phyloP scores from a whole-genome alignment of 2,329 filamentous ascomycete species.

The Lasiodiplodia theobromae region DNA sequence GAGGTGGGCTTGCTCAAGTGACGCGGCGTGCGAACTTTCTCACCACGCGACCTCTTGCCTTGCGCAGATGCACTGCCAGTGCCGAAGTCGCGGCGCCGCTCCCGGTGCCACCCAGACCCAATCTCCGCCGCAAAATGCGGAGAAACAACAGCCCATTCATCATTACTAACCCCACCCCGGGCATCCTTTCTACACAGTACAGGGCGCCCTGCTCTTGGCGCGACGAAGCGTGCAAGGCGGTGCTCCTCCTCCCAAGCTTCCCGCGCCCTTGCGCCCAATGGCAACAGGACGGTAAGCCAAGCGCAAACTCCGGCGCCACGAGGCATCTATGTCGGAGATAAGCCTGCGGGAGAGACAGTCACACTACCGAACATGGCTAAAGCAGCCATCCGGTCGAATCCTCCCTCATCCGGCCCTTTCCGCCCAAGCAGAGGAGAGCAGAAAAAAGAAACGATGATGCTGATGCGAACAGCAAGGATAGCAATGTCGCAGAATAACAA shows the following conservation, averaged over 20 bases:
- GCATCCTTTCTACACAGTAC: no score
- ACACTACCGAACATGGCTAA: neutral
- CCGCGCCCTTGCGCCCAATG: neutral
- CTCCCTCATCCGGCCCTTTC: conserved; percentile 1
- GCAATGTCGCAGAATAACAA: neutral
- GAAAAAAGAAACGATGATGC: neutral
- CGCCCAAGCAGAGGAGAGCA: neutral
- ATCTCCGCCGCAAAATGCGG: conserved; percentile 11
- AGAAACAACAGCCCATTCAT: neutral
- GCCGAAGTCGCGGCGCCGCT: neutral
- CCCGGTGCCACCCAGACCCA: neutral
- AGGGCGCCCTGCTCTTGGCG: neutral
- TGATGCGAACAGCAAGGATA: neutral
- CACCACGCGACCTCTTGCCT: conserved; percentile 18
- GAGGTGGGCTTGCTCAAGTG: neutral
- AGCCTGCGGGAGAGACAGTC: neutral
- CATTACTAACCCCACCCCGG: neutral
- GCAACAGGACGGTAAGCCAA: conserved; percentile 3
- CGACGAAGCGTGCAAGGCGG: neutral
- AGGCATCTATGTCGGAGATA: conserved; percentile 5
- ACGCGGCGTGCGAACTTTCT: conserved; percentile 1
- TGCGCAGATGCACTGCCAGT: neutral
- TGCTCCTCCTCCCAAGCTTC: conserved; percentile 1
- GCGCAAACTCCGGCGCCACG: neutral
- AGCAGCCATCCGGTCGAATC: neutral